Evolutionary conservation across 163 green algal genomes (phyloP), one percentile per base, ranked within the genome.

Genomic region (Chlorella variabilis): DNA sequence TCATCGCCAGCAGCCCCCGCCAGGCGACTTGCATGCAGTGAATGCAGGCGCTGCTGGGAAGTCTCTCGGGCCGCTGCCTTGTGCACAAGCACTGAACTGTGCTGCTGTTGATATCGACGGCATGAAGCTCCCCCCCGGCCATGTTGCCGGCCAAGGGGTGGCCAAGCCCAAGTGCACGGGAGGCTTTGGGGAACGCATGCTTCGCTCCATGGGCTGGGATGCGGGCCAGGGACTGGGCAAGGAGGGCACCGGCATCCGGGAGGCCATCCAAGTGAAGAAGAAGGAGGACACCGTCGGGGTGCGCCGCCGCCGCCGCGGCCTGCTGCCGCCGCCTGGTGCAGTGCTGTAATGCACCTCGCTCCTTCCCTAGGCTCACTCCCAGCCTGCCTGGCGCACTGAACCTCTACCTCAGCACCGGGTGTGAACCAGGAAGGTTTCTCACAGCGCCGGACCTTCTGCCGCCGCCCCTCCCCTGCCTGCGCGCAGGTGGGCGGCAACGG

Each of bases 91-190:
- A n/a, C n/a, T n/a, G n/a, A n/a, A n/a, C n/a, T n/a, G n/a, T n/a
- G n/a, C n/a, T n/a, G n/a, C n/a, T n/a, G n/a, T n/a, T n/a, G n/a
- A n/a, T n/a, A n/a, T n/a, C n/a, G n/a, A n/a, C 42, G 41, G 7
- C n/a, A 98, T 98, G 94, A 98, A 98, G 78, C 80, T 98, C 8
- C 94, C 94, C 2, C 69, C 89, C 11, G 88, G 89, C 20, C 93
- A 98, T 77, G 93, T 97, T 2, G 78, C 88, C 21, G 94, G 93
- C 17, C 45, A 90, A 34, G 89, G 89, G 39, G 84, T 93, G 33
- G 54, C 87, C 20, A 95, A 94, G 76, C 84, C 91, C 4, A 93
- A 90, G 3, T 92, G 82, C 3, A 94, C 90, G 82, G 94, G 94
- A 25, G 94, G 94, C 27, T 92, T 95, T 62, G 94, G 94, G 0